Conservation (phyloP, 441 rosid genomes). For the Breynia disticha region DNA sequence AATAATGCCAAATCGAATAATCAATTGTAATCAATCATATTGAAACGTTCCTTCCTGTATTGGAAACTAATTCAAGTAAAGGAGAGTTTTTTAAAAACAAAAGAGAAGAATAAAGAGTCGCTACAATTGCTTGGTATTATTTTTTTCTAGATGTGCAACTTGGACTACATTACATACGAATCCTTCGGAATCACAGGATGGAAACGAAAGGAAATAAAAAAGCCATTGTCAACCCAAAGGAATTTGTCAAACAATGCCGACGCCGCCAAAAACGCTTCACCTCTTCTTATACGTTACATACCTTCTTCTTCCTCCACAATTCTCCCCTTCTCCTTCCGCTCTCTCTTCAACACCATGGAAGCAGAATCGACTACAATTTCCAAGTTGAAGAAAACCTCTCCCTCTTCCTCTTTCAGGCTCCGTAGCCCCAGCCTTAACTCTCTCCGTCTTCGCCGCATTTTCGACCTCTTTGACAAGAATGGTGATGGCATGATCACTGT, state of each 20-base stretch:
- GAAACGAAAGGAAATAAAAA: not conserved
- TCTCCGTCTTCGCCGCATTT: constrained; percentile 76
- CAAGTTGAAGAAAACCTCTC: constrained; percentile 9
- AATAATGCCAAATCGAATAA: too few species aligned
- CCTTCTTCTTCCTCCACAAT: not conserved
- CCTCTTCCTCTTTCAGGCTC: constrained; percentile 49
- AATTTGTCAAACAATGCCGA: not conserved
- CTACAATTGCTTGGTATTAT: too few species aligned
- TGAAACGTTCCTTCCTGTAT: too few species aligned
- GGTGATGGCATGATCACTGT: constrained; percentile 60
- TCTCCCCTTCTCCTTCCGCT: not conserved
- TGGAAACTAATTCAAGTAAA: too few species aligned
- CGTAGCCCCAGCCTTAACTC: constrained; percentile 71
- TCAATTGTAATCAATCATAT: too few species aligned
- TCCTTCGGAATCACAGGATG: too few species aligned
- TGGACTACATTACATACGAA: too few species aligned
- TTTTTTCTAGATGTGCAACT: too few species aligned
- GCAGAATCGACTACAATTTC: constrained; percentile 13
- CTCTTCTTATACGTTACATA: not conserved
- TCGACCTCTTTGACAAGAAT: constrained; percentile 74
- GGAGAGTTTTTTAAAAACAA: too few species aligned
- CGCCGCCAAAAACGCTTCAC: constrained; percentile 8
- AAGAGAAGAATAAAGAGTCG: too few species aligned
- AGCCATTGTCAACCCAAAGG: not conserved
- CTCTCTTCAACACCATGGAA: constrained; percentile 10